Conservation (phyloP, 139 green algal species). For the Pseudopediastrum boryanum region DNA sequence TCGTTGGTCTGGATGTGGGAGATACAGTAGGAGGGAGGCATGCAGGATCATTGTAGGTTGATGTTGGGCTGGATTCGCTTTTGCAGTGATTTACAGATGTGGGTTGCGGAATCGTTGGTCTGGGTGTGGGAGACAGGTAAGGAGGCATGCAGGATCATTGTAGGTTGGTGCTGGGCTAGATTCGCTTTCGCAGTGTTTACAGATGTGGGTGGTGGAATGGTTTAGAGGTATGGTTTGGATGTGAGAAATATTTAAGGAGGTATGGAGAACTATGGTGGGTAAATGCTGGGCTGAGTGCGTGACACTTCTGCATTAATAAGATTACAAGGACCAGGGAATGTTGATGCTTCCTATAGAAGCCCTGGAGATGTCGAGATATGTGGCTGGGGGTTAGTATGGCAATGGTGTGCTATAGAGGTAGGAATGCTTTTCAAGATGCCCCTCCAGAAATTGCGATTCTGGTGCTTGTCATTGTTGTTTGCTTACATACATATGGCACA, state of each 20-base stretch:
- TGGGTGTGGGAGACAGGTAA: slow-evolving; percentile 90
- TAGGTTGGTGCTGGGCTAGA: not conserved
- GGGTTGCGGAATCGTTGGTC: slow-evolving; percentile 64
- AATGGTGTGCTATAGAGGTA: too few relatives aligned
- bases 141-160: not conserved
- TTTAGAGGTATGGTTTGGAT: slow-evolving; percentile 96
- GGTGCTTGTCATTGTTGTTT: too few relatives aligned
- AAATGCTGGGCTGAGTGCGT: not conserved
- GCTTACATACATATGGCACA: too few relatives aligned
- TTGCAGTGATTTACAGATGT: not conserved
- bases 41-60: not conserved
- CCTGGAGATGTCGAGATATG: too few relatives aligned
- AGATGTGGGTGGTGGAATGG: not conserved
- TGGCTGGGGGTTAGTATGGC: too few relatives aligned
- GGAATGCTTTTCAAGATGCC: too few relatives aligned
- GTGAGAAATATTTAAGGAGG: slow-evolving; percentile 78
- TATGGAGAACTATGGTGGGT: too few relatives aligned
- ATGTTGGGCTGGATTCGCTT: not conserved
- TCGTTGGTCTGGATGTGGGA: slow-evolving; percentile 91
- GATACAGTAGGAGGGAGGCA: slow-evolving; percentile 67
- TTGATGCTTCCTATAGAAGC: too few relatives aligned
- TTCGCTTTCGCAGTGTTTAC: not conserved
- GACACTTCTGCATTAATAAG: too few relatives aligned
- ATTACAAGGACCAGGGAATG: too few relatives aligned
- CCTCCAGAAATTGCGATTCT: too few relatives aligned